A percentile compares a stretch with the other conserved stretches of the same genome.
Evolutionary conservation across 106 monocot genomes (phyloP).

Genomic region (Vanilla planifolia): DNA sequence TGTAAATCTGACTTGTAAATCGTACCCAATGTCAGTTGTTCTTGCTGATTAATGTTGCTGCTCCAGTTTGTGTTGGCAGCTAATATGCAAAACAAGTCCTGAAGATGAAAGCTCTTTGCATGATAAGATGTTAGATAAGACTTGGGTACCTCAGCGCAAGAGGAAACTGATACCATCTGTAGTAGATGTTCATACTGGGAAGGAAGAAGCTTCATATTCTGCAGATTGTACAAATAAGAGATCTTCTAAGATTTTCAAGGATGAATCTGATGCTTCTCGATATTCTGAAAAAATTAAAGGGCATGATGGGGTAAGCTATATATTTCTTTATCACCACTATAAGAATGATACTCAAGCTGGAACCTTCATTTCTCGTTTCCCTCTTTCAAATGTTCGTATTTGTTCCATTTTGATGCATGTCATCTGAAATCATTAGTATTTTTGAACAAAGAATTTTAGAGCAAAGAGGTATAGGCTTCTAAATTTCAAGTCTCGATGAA

Average conservation of each 20-base stretch:
- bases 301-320: slow-evolving; percentile 63
- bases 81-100: slow-evolving; percentile 13
- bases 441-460: too few species aligned
- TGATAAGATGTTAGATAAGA: slow-evolving; percentile 53
- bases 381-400: too few species aligned
- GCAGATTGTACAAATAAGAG: slow-evolving; percentile 21
- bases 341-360: too few species aligned
- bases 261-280: slow-evolving; percentile 23
- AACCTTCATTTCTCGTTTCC: too few species aligned
- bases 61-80: neutral
- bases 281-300: slow-evolving; percentile 50
- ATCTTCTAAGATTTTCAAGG: slow-evolving; percentile 24
- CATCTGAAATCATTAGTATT: too few species aligned
- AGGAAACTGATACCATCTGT: slow-evolving; percentile 39
- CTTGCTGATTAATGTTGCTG: slow-evolving; percentile 1
- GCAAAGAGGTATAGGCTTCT: too few species aligned
- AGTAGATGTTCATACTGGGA: slow-evolving; percentile 20
- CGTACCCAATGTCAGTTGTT: neutral
- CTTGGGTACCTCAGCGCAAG: slow-evolving; percentile 79
- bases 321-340: neutral
- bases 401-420: too few species aligned
- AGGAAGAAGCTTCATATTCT: slow-evolving; percentile 18
- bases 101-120: slow-evolving; percentile 41
- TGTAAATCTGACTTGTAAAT: neutral
- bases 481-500: too few species aligned